Percentiles rank a stretch among this genome's conserved stretches.
Conservation (phyloP, 768 basidiomycete genomes). For the Kwoniella mangroviensis region DNA sequence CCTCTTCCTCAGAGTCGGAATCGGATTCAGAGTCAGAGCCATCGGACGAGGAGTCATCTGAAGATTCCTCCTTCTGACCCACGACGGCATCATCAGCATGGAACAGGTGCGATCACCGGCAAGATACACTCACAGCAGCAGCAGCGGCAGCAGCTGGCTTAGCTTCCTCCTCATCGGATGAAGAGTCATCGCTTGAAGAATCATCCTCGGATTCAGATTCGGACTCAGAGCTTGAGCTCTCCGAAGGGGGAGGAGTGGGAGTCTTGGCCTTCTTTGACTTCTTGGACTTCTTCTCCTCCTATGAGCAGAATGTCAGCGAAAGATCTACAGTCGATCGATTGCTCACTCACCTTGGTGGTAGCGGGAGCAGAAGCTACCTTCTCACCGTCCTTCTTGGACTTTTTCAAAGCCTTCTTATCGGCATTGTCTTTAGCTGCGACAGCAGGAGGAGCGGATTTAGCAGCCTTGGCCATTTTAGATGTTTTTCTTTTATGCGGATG, state of each 20-base stretch:
- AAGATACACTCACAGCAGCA: slow-evolving; percentile 32
- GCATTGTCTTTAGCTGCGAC: slow-evolving; percentile 46
- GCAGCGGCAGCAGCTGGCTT: slow-evolving; percentile 44
- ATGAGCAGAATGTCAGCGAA: neutral
- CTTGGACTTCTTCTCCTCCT: slow-evolving; percentile 45
- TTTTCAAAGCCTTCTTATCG: slow-evolving; percentile 47
- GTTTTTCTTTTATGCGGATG: slow-evolving; percentile 13
- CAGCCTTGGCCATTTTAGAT: slow-evolving; percentile 49
- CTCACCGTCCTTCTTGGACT: slow-evolving; percentile 46
- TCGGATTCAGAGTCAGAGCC: slow-evolving; percentile 52
- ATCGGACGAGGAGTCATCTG: slow-evolving; percentile 53
- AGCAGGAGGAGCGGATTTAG: slow-evolving; percentile 42
- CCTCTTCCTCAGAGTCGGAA: slow-evolving; percentile 60
- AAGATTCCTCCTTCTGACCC: slow-evolving; percentile 32
- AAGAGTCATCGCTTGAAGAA: slow-evolving; percentile 30
- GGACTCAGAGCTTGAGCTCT: slow-evolving; percentile 34
- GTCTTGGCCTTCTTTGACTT: slow-evolving; percentile 46
- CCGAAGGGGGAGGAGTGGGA: slow-evolving; percentile 44
- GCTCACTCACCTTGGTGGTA: slow-evolving; percentile 33
- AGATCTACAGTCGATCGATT: neutral
- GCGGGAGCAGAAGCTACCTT: slow-evolving; percentile 32
- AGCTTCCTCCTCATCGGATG: slow-evolving; percentile 52
- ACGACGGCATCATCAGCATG: neutral
- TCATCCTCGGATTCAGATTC: slow-evolving; percentile 38
- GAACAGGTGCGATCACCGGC: neutral